Conservation (phyloP, 352 stramenopile genomes). For the Phytophthora brassicae region DNA sequence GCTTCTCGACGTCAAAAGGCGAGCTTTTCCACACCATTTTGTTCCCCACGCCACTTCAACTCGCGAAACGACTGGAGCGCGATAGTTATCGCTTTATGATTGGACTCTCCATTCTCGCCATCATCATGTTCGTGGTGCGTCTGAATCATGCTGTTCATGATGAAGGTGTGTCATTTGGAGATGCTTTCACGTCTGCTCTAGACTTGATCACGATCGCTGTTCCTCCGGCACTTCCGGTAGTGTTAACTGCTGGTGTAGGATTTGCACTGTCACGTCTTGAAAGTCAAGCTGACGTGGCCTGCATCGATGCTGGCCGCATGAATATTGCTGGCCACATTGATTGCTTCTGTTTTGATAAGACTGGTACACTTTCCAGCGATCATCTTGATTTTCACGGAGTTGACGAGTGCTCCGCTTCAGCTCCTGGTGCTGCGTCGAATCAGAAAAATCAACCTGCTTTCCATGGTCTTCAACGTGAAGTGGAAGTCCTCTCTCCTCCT, state of each 20-base stretch:
- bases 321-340: conserved; percentile 72
- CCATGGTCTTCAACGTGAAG: conserved; percentile 58
- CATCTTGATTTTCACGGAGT: conserved; percentile 75
- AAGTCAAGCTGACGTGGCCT: conserved; percentile 51
- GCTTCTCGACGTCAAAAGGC: conserved; percentile 71
- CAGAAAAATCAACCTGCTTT: conserved; percentile 36
- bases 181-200: conserved; percentile 45
- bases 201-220: conserved; percentile 72
- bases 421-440: conserved; percentile 4
- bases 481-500: conserved; percentile 66
- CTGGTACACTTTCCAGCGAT: conserved; percentile 72
- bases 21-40: conserved; percentile 75
- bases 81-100: conserved; percentile 77
- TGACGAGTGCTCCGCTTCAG: conserved; percentile 47
- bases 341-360: conserved; percentile 87
- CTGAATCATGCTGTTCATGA: conserved; percentile 39
- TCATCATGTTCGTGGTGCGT: conserved; percentile 60
- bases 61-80: conserved; percentile 56
- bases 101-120: conserved; percentile 50
- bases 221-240: conserved; percentile 59
- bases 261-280: conserved; percentile 63
- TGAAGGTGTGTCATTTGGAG: conserved; percentile 25
- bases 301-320: conserved; percentile 72
- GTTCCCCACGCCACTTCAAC: conserved; percentile 55
- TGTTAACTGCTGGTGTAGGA: conserved; percentile 63